Base-by-base conservation (phyloP, 805 yeast species). In the Starmera caribaea region DNA sequence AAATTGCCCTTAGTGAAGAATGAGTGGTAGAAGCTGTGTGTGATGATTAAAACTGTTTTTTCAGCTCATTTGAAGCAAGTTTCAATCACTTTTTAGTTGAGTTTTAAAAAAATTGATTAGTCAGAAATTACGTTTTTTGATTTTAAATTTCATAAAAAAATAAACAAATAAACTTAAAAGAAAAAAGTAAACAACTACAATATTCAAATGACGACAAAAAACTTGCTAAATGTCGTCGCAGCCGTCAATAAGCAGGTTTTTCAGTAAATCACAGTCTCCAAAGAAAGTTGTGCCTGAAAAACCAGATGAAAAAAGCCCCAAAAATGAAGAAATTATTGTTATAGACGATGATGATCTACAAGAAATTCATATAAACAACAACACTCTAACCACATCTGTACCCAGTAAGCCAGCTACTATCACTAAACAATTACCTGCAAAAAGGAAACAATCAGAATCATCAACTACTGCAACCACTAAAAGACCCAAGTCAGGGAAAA, bases 181-280 rank as follows among this genome's bases (percentile, higher is more conserved):
- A 33, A 33, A 12, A n/a, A 21, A 5, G 3, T 7, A 21, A 21
- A 21, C 4, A 4, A 21, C 4, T 5, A 21, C 24, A 21, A 21
- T n/a, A n/a, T n/a, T n/a, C n/a, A n/a, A n/a, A n/a, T n/a, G n/a
- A n/a, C n/a, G n/a, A 21, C 4, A 21, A 21, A 21, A 21, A 21
- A 21, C 24, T 5, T 9, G 26, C 3, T 21, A n/a, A 5, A 30
- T n/a, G 15, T 30, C 32, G 9, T 30, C 16, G 3, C 63, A 58
- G 36, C 57, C 59, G 3, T 44, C 53, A 6, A 58, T 58, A 4
- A 58, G 61, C 37, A 46, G 45, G 38, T 59, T 59, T 33, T 59
- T 59, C 39, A 56, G 50, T 39, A 14, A 47, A 6, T 11, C 16
- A 30, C 16, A 35, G 29, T 30, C 30, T n/a, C 32, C 16, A 30